These are phyloP conservation scores for Talaromyces sp. DNA, from an alignment of 2,329 filamentous ascomycete genomes.

Conservation along the genomic window DNA sequence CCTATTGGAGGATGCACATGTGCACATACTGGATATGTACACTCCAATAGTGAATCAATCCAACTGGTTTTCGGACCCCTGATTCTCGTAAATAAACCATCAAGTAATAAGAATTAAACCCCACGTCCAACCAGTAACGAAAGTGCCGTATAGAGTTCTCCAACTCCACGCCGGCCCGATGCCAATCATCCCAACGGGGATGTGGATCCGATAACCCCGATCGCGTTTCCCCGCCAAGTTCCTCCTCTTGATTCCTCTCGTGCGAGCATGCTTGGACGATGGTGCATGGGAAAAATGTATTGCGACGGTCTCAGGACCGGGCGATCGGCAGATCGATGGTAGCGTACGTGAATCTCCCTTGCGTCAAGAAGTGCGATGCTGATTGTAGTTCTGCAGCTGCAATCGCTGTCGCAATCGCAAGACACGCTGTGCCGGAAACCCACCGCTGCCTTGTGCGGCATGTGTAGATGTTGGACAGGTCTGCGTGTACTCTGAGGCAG, in stretches of 20 bases:
- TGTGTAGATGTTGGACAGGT: slow-evolving; percentile 35
- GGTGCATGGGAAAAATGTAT: slow-evolving; percentile 19
- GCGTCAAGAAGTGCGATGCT: not conserved
- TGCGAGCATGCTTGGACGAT: slow-evolving; percentile 7
- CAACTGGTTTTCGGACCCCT: no score
- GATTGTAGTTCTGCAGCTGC: slow-evolving; percentile 25
- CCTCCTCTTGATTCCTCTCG: not conserved
- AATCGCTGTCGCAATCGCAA: slow-evolving; percentile 42
- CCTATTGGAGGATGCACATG: no score
- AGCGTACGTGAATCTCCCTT: slow-evolving; percentile 23
- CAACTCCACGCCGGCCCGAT: no score
- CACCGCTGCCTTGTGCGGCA: slow-evolving; percentile 38
- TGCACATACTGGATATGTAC: no score
- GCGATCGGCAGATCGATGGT: slow-evolving; percentile 30
- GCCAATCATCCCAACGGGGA: not conserved
- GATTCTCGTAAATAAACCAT: not conserved
- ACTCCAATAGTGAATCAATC: no score
- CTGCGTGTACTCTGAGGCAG: slow-evolving; percentile 42
- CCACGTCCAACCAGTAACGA: not conserved
- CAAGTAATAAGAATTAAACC: no score
- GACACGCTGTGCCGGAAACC: slow-evolving; percentile 39
- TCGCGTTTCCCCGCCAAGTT: not conserved
- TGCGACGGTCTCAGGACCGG: slow-evolving; percentile 23
- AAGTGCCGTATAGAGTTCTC: not conserved
- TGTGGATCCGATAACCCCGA: slow-evolving; percentile 5